Evolutionary conservation across 768 basidiomycete species (phyloP).

Genomic region (Mycena alexandri): DNA sequence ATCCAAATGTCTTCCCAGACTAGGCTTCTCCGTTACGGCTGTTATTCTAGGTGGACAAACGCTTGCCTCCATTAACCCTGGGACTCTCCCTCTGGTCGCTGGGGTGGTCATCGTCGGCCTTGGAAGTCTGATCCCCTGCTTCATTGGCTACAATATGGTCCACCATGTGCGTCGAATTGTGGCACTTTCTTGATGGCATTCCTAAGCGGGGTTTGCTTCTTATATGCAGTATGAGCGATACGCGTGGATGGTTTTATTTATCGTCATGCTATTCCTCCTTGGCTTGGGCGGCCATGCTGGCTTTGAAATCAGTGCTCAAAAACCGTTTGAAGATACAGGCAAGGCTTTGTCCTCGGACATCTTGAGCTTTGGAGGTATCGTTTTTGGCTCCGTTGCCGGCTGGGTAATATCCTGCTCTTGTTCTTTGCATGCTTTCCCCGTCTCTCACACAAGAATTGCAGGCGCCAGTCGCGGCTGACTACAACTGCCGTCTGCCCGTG

Average conservation of each 20-base stretch:
- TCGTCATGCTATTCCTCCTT: constrained; percentile 65
- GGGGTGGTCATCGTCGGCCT: constrained; percentile 63
- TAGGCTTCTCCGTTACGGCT: constrained; percentile 62
- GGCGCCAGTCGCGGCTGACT: constrained; percentile 68
- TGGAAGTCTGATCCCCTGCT: constrained; percentile 58
- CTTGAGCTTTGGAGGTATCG: constrained; percentile 65
- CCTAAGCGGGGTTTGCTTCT: too few species aligned
- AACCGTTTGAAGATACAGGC: constrained; percentile 56
- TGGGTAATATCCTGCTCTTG: constrained; percentile 45
- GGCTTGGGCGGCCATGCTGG: constrained; percentile 63
- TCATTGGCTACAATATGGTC: constrained; percentile 60
- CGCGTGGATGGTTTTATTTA: constrained; percentile 62
- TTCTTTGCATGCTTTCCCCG: neutral
- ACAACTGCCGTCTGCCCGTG: constrained; percentile 63
- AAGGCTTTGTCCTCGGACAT: constrained; percentile 59
- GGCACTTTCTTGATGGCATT: neutral
- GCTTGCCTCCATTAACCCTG: constrained; percentile 58
- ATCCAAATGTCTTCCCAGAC: constrained; percentile 38
- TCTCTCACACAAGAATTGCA: constrained; percentile 42
- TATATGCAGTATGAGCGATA: constrained; percentile 65
- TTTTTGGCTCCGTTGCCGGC: constrained; percentile 60
- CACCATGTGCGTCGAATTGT: constrained; percentile 41
- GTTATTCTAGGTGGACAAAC: constrained; percentile 70
- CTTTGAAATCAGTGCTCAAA: constrained; percentile 59
- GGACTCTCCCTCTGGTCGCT: constrained; percentile 59